Conservation (phyloP, 225 moss, liverwort and hornwort species). For the Neckera pumila region DNA sequence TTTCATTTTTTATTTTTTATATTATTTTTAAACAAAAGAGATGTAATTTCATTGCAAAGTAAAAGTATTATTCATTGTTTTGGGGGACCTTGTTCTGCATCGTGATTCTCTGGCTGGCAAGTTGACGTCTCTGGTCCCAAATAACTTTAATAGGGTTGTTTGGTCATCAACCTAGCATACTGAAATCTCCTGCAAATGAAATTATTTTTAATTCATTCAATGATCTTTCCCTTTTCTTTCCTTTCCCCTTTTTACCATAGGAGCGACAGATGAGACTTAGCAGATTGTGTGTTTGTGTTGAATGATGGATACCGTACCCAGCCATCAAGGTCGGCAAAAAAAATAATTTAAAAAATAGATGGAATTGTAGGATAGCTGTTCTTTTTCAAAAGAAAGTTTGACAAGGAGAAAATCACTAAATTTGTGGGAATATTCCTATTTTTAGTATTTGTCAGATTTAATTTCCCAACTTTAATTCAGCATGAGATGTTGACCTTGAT, state of each 20-base stretch:
- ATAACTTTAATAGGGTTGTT: neutral
- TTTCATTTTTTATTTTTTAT: no score
- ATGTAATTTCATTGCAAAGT: no score
- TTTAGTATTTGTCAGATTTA: fast-evolving
- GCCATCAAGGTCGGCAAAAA: neutral
- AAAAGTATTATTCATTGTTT: no score
- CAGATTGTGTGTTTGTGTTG: neutral
- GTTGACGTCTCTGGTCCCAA: neutral
- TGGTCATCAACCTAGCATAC: neutral
- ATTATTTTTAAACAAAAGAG: no score
- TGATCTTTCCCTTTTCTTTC: neutral
- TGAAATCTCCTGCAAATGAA: neutral
- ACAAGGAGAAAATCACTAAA: fast-evolving
- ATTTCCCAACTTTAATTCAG: fast-evolving
- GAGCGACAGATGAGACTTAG: neutral
- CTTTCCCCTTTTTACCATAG: neutral
- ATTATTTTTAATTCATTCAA: neutral
- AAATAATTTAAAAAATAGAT: no score
- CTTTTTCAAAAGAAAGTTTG: neutral
- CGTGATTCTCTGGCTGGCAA: neutral
- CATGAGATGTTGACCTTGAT: no score
- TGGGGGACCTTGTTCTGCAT: neutral
- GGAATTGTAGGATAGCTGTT: no score
- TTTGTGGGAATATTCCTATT: neutral
- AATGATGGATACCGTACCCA: neutral